Evolutionary conservation across 2,329 filamentous ascomycete species (phyloP).

Genomic region (Diplodia seriata): DNA sequence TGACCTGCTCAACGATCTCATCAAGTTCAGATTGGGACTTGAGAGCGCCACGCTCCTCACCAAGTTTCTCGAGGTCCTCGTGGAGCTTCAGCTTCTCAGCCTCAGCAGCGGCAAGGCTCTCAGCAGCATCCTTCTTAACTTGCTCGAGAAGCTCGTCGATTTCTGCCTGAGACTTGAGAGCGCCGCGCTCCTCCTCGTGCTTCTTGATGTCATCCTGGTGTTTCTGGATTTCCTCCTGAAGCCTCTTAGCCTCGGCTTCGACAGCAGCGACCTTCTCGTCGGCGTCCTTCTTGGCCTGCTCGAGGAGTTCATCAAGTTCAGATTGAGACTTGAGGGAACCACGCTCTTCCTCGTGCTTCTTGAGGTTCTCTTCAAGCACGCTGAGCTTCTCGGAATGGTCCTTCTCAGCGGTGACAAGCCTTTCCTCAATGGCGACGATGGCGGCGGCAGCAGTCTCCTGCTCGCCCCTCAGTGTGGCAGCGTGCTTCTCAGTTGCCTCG

Average conservation of each 20-base stretch:
- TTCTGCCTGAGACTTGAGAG: constrained; percentile 23
- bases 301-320: constrained; percentile 20
- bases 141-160: constrained; percentile 21
- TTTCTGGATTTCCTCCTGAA: constrained; percentile 24
- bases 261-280: constrained; percentile 13
- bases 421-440: constrained; percentile 30
- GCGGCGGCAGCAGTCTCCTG: constrained; percentile 21
- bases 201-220: constrained; percentile 20
- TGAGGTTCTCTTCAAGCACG: constrained; percentile 17
- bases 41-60: constrained; percentile 16
- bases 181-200: constrained; percentile 21
- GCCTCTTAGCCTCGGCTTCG: constrained; percentile 16
- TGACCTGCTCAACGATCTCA: constrained; percentile 23
- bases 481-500: constrained; percentile 18
- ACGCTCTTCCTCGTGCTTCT: constrained; percentile 24
- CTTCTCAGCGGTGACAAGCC: constrained; percentile 27
- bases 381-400: constrained; percentile 24
- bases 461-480: constrained; percentile 13
- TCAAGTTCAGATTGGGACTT: constrained; percentile 23
- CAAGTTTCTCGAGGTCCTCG: constrained; percentile 14
- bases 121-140: constrained; percentile 13
- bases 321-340: constrained; percentile 26
- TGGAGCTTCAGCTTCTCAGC: constrained; percentile 18
- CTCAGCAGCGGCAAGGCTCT: constrained; percentile 22
- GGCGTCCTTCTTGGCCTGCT: constrained; percentile 8